Evolutionary conservation across 257 asterid genomes (phyloP).

Genomic region (Penstemon davidsonii): DNA sequence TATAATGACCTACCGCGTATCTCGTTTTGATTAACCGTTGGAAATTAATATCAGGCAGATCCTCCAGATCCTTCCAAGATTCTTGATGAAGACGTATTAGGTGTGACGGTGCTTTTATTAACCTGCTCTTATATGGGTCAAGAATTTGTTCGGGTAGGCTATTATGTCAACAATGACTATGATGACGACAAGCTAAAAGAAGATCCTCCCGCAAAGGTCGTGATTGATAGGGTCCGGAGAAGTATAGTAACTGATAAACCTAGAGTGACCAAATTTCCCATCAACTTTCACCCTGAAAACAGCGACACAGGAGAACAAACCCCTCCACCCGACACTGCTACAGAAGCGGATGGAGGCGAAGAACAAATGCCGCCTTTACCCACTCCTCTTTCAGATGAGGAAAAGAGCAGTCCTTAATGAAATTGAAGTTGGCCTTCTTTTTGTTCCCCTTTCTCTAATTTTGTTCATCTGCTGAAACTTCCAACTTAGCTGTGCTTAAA

Average conservation of each 20-base stretch:
- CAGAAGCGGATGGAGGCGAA: slow-evolving; percentile 52
- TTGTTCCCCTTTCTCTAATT: slow-evolving; percentile 11
- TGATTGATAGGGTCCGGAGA: slow-evolving; percentile 81
- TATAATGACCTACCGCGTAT: neutral
- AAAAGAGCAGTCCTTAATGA: slow-evolving; percentile 31
- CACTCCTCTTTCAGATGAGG: slow-evolving; percentile 38
- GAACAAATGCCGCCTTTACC: slow-evolving; percentile 46
- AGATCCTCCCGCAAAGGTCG: slow-evolving; percentile 84
- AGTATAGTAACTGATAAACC: slow-evolving; percentile 87
- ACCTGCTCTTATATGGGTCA: slow-evolving; percentile 94
- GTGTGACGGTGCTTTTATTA: slow-evolving; percentile 88
- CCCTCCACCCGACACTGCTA: slow-evolving; percentile 51
- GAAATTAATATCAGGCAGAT: slow-evolving; percentile 61
- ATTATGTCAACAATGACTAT: slow-evolving; percentile 91
- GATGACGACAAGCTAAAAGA: slow-evolving; percentile 78
- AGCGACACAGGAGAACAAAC: slow-evolving; percentile 62
- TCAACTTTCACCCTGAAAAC: slow-evolving; percentile 74
- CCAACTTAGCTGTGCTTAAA: slow-evolving; percentile 13
- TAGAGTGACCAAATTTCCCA: slow-evolving; percentile 91
- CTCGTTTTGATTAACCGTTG: neutral
- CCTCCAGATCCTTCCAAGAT: slow-evolving; percentile 96
- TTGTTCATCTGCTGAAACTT: slow-evolving; percentile 16
- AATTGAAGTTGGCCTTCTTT: neutral
- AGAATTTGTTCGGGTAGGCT: slow-evolving; percentile 92
- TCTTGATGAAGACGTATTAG: slow-evolving; percentile 92